Base-by-base conservation (phyloP, 2,329 filamentous ascomycete species). In the Diaporthe sp. region DNA sequence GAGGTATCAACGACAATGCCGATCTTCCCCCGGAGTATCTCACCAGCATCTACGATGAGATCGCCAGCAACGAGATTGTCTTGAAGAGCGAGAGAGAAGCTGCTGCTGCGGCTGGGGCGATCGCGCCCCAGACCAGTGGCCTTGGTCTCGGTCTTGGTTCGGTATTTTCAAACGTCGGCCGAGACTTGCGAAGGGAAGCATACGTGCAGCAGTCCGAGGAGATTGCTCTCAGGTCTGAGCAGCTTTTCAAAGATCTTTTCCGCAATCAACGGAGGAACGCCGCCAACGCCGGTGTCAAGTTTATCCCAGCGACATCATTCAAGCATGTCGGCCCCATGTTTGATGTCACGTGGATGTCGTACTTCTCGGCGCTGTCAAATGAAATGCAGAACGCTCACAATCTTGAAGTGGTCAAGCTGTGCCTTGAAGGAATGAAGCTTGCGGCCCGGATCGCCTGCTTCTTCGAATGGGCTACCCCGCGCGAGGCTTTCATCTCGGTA, bases 321-420 rank as follows among this genome's bases (percentile, higher is more conserved):
- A 96, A 95, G 80, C 97, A 99, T 83, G 94, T 98, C 68, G 97
- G 97, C 0, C 95, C 97, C 0, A 99, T 99, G 97, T 98, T 99
- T 81, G 96, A 98, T 80, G 95, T 98, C 34, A 97, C 95, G 0
- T 99, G 97, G 97, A 99, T 98, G 96, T 98, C 96, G 13, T 97
- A 98, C 84, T 94, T 99, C 81, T 98, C 96, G 7, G 96, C 96
- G 0, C 89, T 99, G 37, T 98, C 96, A 1, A 96, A 94, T 69
- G 94, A 97, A 79, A 96, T 97, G 82, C 97, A 98, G 80, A 96
- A 98, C 81, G 94, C 95, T 0, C 94, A 98, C 79, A 98, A 98
- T 80, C 88, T 98, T 6, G 95, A 98, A 79, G 94, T 97, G 22
- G 96, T 98, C 83, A 95, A 93, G 81, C 86, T 98, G 9, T 99